Evolutionary conservation across 768 basidiomycete genomes (phyloP), one percentile per base, ranked within the genome.

Genomic region (Rhodotorula graminis): DNA sequence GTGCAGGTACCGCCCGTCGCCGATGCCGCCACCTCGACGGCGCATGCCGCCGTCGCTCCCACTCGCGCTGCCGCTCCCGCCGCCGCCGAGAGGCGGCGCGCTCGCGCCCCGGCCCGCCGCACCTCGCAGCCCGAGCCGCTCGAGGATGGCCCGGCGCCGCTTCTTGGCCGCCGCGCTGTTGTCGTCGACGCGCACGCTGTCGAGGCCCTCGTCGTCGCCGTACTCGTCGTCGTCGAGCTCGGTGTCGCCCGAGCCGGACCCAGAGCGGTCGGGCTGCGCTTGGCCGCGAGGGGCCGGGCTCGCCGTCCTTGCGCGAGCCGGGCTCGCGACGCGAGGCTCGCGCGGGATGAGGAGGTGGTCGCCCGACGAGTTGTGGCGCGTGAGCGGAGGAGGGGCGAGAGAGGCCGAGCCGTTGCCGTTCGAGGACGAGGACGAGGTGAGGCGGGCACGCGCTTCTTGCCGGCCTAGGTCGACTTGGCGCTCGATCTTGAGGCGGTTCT

Each of bases 401-500:
- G 57, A 6, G 27, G 40, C 27, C 23, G n/a, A 12, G 53, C 37
- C 11, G 31, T n/a, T 57, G 23, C 8, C 31, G 44, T 33, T 16
- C 31, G 31, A 6, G 18, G 27, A 1, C 3, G 44, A 16, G n/a
- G 49, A 44, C 10, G 62, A 27, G n/a, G 44, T 55, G n/a, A 71
- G 60, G 1, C 25, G 52, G 9, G 58, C 46, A 31, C 68, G 65
- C 33, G 72, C 19, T 29, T 75, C 74, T 15, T 60, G 61, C 6
- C 74, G 67, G 21, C 71, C 78, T 21, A 69, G 69, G 56, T 77
- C 77, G 53, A 80, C 72, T 40, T 76, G 71, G 8, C 72, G 65
- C 56, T 79, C 77, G 31, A 79, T 68, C 29, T 71, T 86, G 77
- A 87, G 85, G n/a, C 95, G 86, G 80, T 98, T 97, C 79, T 89